Base-by-base conservation (phyloP, 1,139 yeast species). In the Blastobotrys capitulatus region DNA sequence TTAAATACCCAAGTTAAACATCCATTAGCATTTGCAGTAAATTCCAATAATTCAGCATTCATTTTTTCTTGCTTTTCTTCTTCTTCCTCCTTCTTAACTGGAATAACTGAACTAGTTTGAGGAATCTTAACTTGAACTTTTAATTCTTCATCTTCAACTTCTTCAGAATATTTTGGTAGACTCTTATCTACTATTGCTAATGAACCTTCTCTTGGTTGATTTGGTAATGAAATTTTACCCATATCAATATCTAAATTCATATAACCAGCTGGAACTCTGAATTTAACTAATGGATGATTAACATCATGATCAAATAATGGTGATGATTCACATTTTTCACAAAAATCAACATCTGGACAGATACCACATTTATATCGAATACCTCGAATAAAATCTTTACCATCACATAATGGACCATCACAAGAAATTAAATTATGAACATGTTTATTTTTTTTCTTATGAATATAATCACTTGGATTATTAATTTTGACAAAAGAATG, bases 291-390 rank as follows among this genome's bases (percentile, higher is more conserved):
- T 12, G 62, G 59, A 42, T 63, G 68, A 16, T 52, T 26, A 16
- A 44, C 44, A 39, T 55, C 55, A 42, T 64, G 68, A 22, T 44
- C 47, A 16, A 50, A 48, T 19, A 26, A 45, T 9, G 63, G 62
- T 38, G 51, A 40, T 13, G 60, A 56, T 53, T 74, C 75, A 59
- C 84, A 80, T 10, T 57, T 53, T 29, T 66, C 70, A 61, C 85
- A 79, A 50, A 79, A 67, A 56, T 79, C 84, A 57, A 65, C 74
- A 55, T 79, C 75, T 1, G 60, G 54, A 57, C 85, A 79, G 18
- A 72, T 69, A 47, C 73, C 64, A 60, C 85, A 79, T 53, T 71
- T 71, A 65, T 69, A 80, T 44, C 83, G 71, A 20, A 57, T 58
- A 1, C 83, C 84, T 26, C 48, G 55, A 42, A 79, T 69, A 19